A percentile compares a stretch with the other conserved stretches of the same genome.
phyloP scores from a whole-genome alignment of 768 basidiomycete species.

The Termitomyces sp. region DNA sequence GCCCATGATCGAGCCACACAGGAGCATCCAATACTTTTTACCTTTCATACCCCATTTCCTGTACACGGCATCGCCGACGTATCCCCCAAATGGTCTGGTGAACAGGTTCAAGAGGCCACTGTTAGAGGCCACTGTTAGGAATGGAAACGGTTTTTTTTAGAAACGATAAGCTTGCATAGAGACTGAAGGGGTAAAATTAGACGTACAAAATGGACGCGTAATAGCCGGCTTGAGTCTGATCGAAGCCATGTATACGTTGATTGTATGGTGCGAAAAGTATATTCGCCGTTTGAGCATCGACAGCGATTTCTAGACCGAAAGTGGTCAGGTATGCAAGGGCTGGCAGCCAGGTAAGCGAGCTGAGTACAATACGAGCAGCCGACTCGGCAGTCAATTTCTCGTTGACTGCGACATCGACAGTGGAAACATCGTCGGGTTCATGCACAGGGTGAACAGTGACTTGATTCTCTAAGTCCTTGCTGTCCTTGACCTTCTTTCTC shows the following conservation, averaged over 20 bases:
- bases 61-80: conserved; percentile 41
- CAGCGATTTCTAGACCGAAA: conserved; percentile 53
- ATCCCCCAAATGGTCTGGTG: conserved; percentile 45
- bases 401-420: conserved; percentile 40
- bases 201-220: conserved; percentile 26
- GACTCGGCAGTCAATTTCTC: conserved; percentile 32
- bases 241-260: conserved; percentile 29
- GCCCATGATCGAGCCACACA: conserved; percentile 40
- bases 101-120: conserved; percentile 47
- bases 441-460: background rate
- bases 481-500: background rate
- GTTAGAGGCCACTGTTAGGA: conserved; percentile 33
- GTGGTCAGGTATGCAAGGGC: conserved; percentile 47
- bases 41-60: conserved; percentile 32
- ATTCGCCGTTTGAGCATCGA: conserved; percentile 48
- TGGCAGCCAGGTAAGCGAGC: conserved; percentile 51
- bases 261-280: conserved; percentile 35
- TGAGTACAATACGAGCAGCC: conserved; percentile 27
- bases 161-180: background rate
- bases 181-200: background rate
- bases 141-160: background rate
- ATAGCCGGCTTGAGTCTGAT: conserved; percentile 50
- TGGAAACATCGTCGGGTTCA: conserved; percentile 15
- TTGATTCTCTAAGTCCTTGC: background rate
- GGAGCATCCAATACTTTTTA: conserved; percentile 44